phyloP scores from a whole-genome alignment of 169 alveolate species.

The Plasmodium gonderi region DNA sequence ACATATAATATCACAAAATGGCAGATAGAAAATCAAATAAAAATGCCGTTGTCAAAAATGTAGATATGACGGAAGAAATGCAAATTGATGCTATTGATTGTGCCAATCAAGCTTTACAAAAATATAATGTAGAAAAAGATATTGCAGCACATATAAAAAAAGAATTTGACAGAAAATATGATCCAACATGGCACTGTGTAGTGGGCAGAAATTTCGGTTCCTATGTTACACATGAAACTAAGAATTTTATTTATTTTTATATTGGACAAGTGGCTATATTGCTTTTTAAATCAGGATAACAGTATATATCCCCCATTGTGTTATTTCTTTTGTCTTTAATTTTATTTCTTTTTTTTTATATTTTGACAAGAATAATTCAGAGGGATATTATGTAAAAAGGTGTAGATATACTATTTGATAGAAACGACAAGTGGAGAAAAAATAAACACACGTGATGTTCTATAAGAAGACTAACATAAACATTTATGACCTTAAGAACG shows the following conservation, averaged over 20 bases:
- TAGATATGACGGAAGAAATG: conserved; percentile 99
- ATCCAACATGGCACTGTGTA: conserved; percentile 99
- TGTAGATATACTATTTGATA: neutral
- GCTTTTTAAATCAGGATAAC: conserved; percentile 97
- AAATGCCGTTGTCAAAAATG: conserved; percentile 92
- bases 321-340: neutral
- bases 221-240: conserved; percentile 99
- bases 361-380: conserved; percentile 8
- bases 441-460: neutral
- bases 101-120: conserved; percentile 98
- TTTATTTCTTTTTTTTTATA: neutral
- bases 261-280: conserved; percentile 98
- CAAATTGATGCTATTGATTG: conserved; percentile 98
- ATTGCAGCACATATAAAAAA: conserved; percentile 99
- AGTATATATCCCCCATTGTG: neutral
- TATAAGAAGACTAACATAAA: neutral
- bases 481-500: neutral
- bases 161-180: conserved; percentile 98
- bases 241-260: conserved; percentile 99
- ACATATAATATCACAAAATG: conserved; percentile 18
- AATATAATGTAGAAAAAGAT: conserved; percentile 95
- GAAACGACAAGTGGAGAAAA: neutral
- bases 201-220: conserved; percentile 99
- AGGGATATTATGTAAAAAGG: neutral
- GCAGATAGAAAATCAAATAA: conserved; percentile 88